Evolutionary conservation across 2,329 filamentous ascomycete genomes (phyloP), one percentile per base, ranked within the genome.

Genomic region (Alternaria sp.): DNA sequence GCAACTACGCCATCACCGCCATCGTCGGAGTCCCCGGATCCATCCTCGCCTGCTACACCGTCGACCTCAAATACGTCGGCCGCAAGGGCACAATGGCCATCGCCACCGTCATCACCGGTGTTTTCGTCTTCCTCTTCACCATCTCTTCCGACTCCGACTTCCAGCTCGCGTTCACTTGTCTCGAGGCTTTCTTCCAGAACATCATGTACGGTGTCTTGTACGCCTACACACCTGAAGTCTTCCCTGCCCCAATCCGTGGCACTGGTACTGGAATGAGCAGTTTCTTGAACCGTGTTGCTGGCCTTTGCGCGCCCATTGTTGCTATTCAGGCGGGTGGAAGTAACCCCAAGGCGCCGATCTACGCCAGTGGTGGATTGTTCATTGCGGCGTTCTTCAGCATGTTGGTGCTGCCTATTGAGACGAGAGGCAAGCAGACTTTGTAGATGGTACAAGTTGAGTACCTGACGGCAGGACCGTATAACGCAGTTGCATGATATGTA

Each of bases 1-100:
- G 91, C 64, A 93, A 93, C 84, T 95, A 94, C 78, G 90, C 90
- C 77, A 94, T 96, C 77, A 93, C 91, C 15, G 91, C 90, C 44
- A 82, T 93, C 41, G 87, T 90, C 51, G 92, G 93, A 43, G 88
- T 96, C 3, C 93, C 92, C 0, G 93, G 93, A 21, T 91, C 90
- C 51, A 80, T 96, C 20, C 82, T 95, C 10, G 93, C 90, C 15
- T 91, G 90, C 64, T 92, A 87, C 72, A 88, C 91, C 2, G 92
- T 96, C 61, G 85, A 91, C 45, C 81, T 89, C 45, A 92, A 90
- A 74, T 93, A 87, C 18, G 84, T 90, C 1, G 91, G 91, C n/a
- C 89, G 91, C 37, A 90, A 88, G 66, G 89, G 90, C 61, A 93
- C 91, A 6, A 89, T 93, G 71, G 89, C 90, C 37, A 82, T 87